Evolutionary conservation across 2,329 filamentous ascomycete genomes (phyloP).

Genomic region (Alternaria infectoria): DNA sequence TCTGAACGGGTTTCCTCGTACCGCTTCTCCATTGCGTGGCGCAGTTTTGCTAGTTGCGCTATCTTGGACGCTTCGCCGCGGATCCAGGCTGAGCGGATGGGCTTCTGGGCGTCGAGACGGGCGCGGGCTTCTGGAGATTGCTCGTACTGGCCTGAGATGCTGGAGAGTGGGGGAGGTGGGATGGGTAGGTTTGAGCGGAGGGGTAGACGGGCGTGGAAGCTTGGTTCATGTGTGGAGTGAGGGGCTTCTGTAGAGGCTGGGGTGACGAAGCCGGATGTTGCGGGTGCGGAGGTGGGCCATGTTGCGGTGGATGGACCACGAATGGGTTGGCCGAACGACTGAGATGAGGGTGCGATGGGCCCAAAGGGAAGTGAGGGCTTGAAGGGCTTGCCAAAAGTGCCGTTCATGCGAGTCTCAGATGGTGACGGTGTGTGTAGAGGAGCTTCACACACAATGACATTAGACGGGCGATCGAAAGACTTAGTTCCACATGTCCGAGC

Average conservation of each 20-base stretch:
- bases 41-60: not conserved
- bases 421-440: not conserved
- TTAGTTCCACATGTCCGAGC: not conserved
- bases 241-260: not conserved
- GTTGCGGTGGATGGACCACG: not conserved
- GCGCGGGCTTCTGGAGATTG: not conserved
- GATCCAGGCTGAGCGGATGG: constrained; percentile 25
- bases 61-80: constrained; percentile 12
- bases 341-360: no score
- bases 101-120: constrained; percentile 10
- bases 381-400: not conserved
- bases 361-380: no score
- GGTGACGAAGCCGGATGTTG: not conserved
- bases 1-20: not conserved
- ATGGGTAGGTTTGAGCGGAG: not conserved
- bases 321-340: not conserved
- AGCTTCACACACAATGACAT: not conserved
- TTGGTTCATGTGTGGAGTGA: not conserved
- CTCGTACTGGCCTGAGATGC: not conserved
- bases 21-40: not conserved
- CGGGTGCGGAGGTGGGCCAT: not conserved
- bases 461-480: not conserved
- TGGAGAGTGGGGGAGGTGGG: constrained; percentile 6
- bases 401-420: not conserved
- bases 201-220: not conserved